These are phyloP conservation scores for Diaporthe humulicola DNA, from an alignment of 2,329 filamentous ascomycete species.

Conservation along the genomic window DNA sequence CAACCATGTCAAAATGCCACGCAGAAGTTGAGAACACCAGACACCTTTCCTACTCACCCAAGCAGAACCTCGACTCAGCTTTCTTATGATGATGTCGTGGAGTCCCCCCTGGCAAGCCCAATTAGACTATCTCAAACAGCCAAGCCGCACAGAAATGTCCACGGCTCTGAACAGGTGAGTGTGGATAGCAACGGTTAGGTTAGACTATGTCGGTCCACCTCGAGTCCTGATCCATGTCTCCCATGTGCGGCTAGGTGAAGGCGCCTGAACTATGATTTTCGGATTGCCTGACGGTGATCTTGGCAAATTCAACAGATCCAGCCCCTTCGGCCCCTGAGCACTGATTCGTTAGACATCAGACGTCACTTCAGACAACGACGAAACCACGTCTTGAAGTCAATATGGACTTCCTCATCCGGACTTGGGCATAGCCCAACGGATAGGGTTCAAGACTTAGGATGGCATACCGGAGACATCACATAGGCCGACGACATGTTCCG, in stretches of 20 bases:
- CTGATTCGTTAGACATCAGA: conserved; percentile 24
- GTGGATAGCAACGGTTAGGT: neutral
- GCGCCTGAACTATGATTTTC: conserved; percentile 9
- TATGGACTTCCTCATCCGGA: conserved; percentile 13
- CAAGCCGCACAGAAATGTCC: conserved; percentile 7
- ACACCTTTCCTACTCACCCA: neutral
- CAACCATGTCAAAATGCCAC: neutral
- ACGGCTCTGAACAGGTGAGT: neutral
- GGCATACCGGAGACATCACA: conserved; percentile 3
- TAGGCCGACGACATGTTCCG: neutral
- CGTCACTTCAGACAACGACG: conserved; percentile 31
- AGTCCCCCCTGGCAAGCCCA: neutral
- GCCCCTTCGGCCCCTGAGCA: conserved; percentile 16
- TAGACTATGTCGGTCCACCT: neutral
- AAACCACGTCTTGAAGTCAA: conserved; percentile 27
- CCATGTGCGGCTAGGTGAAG: conserved; percentile 1
- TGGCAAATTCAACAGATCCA: conserved; percentile 7
- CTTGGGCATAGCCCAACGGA: neutral
- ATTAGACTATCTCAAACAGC: conserved; percentile 19
- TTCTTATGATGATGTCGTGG: neutral
- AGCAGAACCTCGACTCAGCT: conserved; percentile 17
- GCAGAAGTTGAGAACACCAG: neutral
- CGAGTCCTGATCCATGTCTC: conserved; percentile 13
- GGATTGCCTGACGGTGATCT: conserved; percentile 16
- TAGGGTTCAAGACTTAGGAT: conserved; percentile 7